Percentiles rank a stretch among this genome's conserved stretches.
These are phyloP conservation scores for Sextonia rubra DNA, from an alignment of 164 flowering plant species.

Conservation along the genomic window DNA sequence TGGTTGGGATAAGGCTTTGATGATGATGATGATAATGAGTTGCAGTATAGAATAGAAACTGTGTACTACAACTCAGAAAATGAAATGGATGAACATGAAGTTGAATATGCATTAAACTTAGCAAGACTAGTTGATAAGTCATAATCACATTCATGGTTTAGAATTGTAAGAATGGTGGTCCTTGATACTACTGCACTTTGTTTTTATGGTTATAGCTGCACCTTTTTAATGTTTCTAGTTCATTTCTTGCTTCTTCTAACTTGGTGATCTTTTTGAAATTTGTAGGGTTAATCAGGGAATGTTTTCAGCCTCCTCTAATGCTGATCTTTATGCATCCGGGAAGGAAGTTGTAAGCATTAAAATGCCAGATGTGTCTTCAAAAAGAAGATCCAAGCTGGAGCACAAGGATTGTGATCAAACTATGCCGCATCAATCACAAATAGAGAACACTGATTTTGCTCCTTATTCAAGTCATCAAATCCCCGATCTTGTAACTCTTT, in stretches of 20 bases:
- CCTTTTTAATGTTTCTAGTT: neutral
- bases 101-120: too few species aligned
- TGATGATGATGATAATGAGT: too few species aligned
- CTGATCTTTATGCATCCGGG: constrained; percentile 70
- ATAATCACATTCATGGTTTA: too few species aligned
- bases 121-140: too few species aligned
- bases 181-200: neutral
- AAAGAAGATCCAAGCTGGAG: constrained; percentile 26
- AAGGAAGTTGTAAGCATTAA: constrained; percentile 60
- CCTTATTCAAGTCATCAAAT: constrained; percentile 37
- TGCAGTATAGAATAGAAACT: too few species aligned
- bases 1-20: too few species aligned
- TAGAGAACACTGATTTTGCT: constrained; percentile 10
- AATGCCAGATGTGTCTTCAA: constrained; percentile 64
- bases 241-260: neutral
- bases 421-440: constrained; percentile 11
- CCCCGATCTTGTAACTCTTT: constrained; percentile 92
- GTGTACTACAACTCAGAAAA: too few species aligned
- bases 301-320: constrained; percentile 69
- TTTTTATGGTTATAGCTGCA: neutral
- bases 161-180: neutral
- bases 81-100: too few species aligned
- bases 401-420: constrained; percentile 28
- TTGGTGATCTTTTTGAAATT: constrained; percentile 3
- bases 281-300: constrained; percentile 83